Conservation (phyloP, 2,329 filamentous ascomycete species). For the Chaetomiaceae sp. region DNA sequence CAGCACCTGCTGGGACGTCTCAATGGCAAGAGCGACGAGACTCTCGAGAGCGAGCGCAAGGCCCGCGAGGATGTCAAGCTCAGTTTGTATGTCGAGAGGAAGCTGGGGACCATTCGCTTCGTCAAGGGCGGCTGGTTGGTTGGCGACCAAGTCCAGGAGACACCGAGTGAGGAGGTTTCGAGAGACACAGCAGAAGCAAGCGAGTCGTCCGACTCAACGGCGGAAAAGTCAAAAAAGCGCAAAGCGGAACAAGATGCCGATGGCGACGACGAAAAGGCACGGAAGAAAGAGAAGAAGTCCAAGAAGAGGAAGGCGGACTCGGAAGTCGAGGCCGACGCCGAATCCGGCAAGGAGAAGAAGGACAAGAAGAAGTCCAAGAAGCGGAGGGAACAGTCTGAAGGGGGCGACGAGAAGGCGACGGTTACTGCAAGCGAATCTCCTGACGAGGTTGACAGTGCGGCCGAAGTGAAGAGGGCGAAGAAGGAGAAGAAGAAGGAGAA, state of each 20-base stretch:
- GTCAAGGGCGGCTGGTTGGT: constrained; percentile 73
- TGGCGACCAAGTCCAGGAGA: constrained; percentile 51
- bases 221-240: constrained; percentile 29
- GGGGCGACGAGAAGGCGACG: constrained; percentile 25
- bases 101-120: constrained; percentile 79
- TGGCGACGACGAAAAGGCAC: constrained; percentile 22
- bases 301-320: constrained; percentile 49
- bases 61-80: constrained; percentile 65
- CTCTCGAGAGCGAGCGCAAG: constrained; percentile 64
- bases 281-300: constrained; percentile 42
- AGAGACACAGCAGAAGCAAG: constrained; percentile 13
- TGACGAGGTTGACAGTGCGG: constrained; percentile 1
- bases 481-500: constrained; percentile 23
- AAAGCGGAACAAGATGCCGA: constrained; percentile 23
- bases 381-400: constrained; percentile 40
- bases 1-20: constrained; percentile 80
- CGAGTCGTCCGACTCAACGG: constrained; percentile 26
- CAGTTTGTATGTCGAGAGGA: constrained; percentile 66
- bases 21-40: constrained; percentile 79
- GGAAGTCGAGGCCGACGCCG: constrained; percentile 23
- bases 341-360: no score
- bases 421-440: neutral
- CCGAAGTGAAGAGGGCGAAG: constrained; percentile 18
- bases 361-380: constrained; percentile 46
- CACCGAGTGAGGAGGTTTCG: constrained; percentile 31